Evolutionary conservation across 768 basidiomycete species (phyloP).

Genomic region (Kwoniella mangroviensis): DNA sequence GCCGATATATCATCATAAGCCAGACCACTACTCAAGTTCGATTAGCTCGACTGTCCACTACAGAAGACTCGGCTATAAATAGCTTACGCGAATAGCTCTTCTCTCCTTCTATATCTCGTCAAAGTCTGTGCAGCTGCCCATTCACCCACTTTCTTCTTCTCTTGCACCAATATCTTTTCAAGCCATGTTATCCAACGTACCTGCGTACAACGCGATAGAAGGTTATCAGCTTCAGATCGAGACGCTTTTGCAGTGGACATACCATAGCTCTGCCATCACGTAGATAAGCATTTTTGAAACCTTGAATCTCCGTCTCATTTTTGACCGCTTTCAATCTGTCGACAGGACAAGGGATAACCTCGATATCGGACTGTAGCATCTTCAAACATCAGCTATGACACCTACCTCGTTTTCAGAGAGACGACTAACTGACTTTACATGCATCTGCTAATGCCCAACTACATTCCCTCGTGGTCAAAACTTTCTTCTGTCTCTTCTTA

Average conservation of each 20-base stretch:
- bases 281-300: conserved; percentile 79
- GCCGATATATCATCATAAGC: conserved; percentile 69
- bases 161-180: conserved; percentile 74
- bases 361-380: conserved; percentile 29
- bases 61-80: background rate
- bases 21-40: conserved; percentile 56
- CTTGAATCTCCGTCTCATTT: conserved; percentile 82
- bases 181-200: conserved; percentile 83
- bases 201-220: no score
- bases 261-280: conserved; percentile 84
- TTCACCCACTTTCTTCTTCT: conserved; percentile 78
- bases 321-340: conserved; percentile 84
- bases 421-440: conserved; percentile 43
- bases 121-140: conserved; percentile 87
- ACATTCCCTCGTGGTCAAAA: conserved; percentile 38
- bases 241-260: no score
- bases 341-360: conserved; percentile 68
- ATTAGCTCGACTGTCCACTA: conserved; percentile 3
- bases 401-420: background rate
- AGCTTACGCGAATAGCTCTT: conserved; percentile 53
- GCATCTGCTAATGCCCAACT: conserved; percentile 50
- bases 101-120: conserved; percentile 44
- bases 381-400: background rate
- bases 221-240: no score
- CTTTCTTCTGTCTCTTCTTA: conserved; percentile 42